Evolutionary conservation across 805 yeast species (phyloP).

Genomic region (Hanseniaspora thailandica): DNA sequence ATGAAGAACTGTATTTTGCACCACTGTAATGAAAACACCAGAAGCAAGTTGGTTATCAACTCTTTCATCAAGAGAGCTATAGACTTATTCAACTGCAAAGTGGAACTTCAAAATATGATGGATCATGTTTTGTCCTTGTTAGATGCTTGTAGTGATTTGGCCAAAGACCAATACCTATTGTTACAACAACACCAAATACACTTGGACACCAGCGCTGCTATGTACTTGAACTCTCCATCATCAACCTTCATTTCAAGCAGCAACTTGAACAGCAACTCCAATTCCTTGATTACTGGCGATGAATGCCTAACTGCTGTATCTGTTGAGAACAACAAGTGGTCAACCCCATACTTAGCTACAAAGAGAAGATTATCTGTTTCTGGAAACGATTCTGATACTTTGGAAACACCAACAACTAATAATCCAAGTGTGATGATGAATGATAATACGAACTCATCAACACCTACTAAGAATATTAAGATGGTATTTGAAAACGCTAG

Average conservation of each 20-base stretch:
- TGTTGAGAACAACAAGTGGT: not conserved
- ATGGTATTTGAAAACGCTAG: not conserved
- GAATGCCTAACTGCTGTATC: constrained; percentile 9
- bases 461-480: constrained; percentile 4
- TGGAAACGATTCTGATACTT: constrained; percentile 7
- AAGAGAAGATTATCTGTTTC: constrained; percentile 9
- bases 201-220: not conserved
- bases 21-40: constrained; percentile 11
- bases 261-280: not conserved
- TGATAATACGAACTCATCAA: not conserved
- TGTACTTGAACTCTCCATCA: constrained; percentile 9
- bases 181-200: constrained; percentile 1
- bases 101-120: constrained; percentile 13
- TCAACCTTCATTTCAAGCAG: constrained; percentile 1
- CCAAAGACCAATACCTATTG: constrained; percentile 10
- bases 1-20: constrained; percentile 14
- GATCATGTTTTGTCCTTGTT: constrained; percentile 2
- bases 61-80: constrained; percentile 14
- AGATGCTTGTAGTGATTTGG: constrained; percentile 2
- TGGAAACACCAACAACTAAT: constrained; percentile 9
- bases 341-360: constrained; percentile 9
- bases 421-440: not conserved
- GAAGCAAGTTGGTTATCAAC: constrained; percentile 13
- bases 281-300: not conserved
- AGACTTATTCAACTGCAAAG: constrained; percentile 13